phyloP scores from a whole-genome alignment of 192 early-diverging fungal genomes.

The Coemansia biformis region DNA sequence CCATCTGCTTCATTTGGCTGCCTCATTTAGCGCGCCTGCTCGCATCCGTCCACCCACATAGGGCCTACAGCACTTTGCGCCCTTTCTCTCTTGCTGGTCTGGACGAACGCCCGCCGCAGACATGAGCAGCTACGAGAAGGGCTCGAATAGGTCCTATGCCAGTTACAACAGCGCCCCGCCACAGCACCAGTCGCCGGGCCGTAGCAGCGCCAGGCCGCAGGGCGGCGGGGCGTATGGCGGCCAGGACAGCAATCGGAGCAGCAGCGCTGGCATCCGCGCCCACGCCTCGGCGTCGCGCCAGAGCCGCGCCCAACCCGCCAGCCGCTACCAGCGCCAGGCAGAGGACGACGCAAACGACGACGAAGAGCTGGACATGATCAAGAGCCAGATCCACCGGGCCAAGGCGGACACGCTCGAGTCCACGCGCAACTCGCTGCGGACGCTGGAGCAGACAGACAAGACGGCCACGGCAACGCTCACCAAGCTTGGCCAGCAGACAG shows the following conservation, averaged over 20 bases:
- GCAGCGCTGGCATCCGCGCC: slow-evolving; percentile 20
- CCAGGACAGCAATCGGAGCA: background rate
- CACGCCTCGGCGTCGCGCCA: slow-evolving; percentile 30
- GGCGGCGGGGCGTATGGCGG: slow-evolving; percentile 1
- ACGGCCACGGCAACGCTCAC: slow-evolving; percentile 57
- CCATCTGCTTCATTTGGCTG: too few species aligned
- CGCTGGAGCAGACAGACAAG: slow-evolving; percentile 58
- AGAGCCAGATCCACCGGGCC: slow-evolving; percentile 55
- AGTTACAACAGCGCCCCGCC: background rate
- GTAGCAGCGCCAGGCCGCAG: too few species aligned
- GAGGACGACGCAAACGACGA: slow-evolving; percentile 25
- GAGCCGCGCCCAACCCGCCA: slow-evolving; percentile 7
- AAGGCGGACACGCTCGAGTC: slow-evolving; percentile 66
- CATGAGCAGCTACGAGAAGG: slow-evolving; percentile 40
- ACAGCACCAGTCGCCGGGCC: too few species aligned
- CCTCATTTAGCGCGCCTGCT: too few species aligned
- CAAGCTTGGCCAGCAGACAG: slow-evolving; percentile 60
- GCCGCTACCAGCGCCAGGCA: slow-evolving; percentile 19
- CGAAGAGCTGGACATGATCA: slow-evolving; percentile 62
- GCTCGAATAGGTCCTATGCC: slow-evolving; percentile 6
- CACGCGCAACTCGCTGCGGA: slow-evolving; percentile 59
- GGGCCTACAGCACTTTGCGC: too few species aligned
- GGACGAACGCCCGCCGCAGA: too few species aligned
- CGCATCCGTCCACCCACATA: too few species aligned
- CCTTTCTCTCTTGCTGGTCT: too few species aligned